phyloP scores from a whole-genome alignment of 1,139 yeast genomes.

The Spathaspora jeffriesii region DNA sequence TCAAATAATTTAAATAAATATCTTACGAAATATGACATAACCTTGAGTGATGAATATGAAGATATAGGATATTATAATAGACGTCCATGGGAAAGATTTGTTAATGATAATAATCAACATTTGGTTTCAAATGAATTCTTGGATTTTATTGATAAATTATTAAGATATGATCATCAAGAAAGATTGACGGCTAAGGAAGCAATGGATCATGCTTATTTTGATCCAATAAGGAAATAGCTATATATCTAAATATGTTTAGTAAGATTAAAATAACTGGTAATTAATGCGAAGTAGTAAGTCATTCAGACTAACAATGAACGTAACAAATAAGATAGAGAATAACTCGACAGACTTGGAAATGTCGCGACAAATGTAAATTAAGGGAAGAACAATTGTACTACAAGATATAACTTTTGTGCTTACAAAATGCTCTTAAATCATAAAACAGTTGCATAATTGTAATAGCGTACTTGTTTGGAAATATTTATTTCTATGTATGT shows the following conservation, averaged over 20 bases:
- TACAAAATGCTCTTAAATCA: too few species aligned
- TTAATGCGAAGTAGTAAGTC: not conserved
- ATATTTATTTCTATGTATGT: too few species aligned
- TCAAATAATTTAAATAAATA: constrained; percentile 80
- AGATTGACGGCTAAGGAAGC: constrained; percentile 96
- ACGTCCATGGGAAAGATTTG: constrained; percentile 86
- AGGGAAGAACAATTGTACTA: too few species aligned
- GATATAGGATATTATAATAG: constrained; percentile 79
- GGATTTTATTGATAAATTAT: constrained; percentile 79
- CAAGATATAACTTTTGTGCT: too few species aligned
- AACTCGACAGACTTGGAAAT: too few species aligned
- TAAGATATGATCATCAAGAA: constrained; percentile 93
- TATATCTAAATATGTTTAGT: not conserved
- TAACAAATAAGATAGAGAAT: not conserved
- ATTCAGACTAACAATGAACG: not conserved
- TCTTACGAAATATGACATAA: constrained; percentile 73
- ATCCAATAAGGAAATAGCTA: constrained; percentile 20
- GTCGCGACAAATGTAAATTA: too few species aligned
- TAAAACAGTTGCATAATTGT: too few species aligned
- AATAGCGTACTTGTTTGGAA: too few species aligned
- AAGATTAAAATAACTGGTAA: not conserved
- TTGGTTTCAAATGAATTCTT: constrained; percentile 71
- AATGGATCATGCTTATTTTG: constrained; percentile 79
- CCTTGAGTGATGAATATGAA: constrained; percentile 80
- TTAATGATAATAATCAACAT: constrained; percentile 72